These are phyloP conservation scores for Macadamia integrifolia DNA, from an alignment of 164 flowering plant genomes.

Conservation along the genomic window DNA sequence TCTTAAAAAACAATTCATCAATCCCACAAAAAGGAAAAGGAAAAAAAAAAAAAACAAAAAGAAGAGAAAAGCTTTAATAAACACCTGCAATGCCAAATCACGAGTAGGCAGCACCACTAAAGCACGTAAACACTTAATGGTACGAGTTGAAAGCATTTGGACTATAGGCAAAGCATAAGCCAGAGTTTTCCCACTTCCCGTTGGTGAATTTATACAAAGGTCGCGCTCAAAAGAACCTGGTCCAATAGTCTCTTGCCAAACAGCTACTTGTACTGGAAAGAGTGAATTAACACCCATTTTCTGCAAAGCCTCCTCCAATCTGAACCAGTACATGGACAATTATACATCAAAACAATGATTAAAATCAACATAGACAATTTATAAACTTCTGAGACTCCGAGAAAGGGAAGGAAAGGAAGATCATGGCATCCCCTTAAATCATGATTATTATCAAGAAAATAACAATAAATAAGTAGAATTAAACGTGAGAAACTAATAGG, in stretches of 20 bases:
- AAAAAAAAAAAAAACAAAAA: not conserved
- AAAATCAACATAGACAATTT: too few relatives aligned
- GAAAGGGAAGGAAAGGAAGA: too few relatives aligned
- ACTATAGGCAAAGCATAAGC: conserved; percentile 92
- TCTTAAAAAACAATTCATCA: too few relatives aligned
- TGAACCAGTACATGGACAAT: conserved; percentile 12
- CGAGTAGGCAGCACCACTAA: conserved; percentile 92
- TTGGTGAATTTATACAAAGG: conserved; percentile 81
- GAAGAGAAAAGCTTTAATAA: conserved; percentile 1
- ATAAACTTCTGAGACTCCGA: too few relatives aligned
- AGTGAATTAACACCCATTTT: conserved; percentile 59
- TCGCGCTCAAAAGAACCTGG: conserved; percentile 86
- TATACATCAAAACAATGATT: not conserved
- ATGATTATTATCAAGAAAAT: too few relatives aligned
- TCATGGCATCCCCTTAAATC: too few relatives aligned
- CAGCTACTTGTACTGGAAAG: conserved; percentile 85
- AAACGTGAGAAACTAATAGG: too few relatives aligned
- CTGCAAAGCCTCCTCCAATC: conserved; percentile 64
- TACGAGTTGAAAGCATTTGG: conserved; percentile 60
- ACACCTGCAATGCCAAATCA: conserved; percentile 88
- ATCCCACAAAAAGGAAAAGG: not conserved
- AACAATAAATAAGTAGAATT: not conserved
- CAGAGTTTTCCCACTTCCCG: conserved; percentile 90
- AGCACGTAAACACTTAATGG: conserved; percentile 70
- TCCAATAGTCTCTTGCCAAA: conserved; percentile 90